Conservation (phyloP, 352 stramenopile species). For the Phytophthora sansomeana region DNA sequence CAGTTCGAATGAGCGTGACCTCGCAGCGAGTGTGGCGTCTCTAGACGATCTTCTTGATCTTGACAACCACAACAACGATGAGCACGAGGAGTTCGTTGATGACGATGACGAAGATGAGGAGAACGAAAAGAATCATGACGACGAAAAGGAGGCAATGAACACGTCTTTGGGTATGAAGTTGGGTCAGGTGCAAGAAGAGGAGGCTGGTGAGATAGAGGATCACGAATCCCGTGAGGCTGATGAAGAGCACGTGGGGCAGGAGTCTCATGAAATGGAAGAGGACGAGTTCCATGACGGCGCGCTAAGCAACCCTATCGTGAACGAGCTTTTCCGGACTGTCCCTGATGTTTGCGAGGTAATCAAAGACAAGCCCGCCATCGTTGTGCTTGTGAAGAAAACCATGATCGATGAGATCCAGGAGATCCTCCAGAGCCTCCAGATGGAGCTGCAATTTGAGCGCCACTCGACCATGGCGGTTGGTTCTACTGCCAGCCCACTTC, state of each 20-base stretch:
- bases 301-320: constrained; percentile 60
- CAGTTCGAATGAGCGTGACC: constrained; percentile 36
- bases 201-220: constrained; percentile 23
- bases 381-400: constrained; percentile 72
- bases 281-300: constrained; percentile 37
- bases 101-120: constrained; percentile 29
- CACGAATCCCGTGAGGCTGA: not conserved
- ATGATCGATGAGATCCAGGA: constrained; percentile 86
- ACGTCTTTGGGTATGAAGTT: constrained; percentile 31
- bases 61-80: constrained; percentile 27
- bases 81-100: constrained; percentile 37
- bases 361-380: constrained; percentile 59
- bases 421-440: constrained; percentile 79
- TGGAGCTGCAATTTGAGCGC: constrained; percentile 82
- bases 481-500: constrained; percentile 33
- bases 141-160: constrained; percentile 27
- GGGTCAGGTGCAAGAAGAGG: constrained; percentile 38
- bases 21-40: constrained; percentile 38
- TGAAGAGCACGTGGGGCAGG: not conserved
- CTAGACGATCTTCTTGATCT: constrained; percentile 44
- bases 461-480: constrained; percentile 72
- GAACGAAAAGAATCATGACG: constrained; percentile 1
- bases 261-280: not conserved
- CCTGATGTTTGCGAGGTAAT: constrained; percentile 65
- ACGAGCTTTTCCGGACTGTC: constrained; percentile 52